These are phyloP conservation scores for Daldinia bambusicola DNA, from an alignment of 495 filamentous ascomycete genomes.

Conservation along the genomic window DNA sequence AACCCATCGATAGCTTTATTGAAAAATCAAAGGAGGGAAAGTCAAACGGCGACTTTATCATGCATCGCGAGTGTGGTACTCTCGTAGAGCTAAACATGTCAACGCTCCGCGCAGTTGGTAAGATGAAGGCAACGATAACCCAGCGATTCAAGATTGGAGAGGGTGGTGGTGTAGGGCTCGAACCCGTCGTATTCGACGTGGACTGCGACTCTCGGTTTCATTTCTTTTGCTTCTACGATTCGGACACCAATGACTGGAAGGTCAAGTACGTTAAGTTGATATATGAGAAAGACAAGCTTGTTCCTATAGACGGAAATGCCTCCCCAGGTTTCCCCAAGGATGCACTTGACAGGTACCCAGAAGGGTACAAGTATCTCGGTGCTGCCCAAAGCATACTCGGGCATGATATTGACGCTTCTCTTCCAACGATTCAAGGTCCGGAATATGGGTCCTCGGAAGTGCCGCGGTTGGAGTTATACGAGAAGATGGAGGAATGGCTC, in stretches of 20 bases:
- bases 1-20: constrained; percentile 67
- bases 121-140: constrained; percentile 77
- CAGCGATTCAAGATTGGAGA: constrained; percentile 65
- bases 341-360: constrained; percentile 61
- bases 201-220: constrained; percentile 72
- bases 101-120: constrained; percentile 67
- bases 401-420: constrained; percentile 53
- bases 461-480: constrained; percentile 55
- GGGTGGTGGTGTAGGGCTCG: constrained; percentile 42
- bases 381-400: constrained; percentile 58
- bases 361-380: constrained; percentile 68
- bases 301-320: constrained; percentile 64
- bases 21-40: constrained; percentile 68
- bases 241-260: constrained; percentile 59
- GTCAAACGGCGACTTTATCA: constrained; percentile 71
- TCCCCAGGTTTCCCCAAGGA: constrained; percentile 60
- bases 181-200: constrained; percentile 63
- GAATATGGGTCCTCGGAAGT: constrained; percentile 40
- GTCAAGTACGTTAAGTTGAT: constrained; percentile 70
- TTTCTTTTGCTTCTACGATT: constrained; percentile 66
- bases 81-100: constrained; percentile 63
- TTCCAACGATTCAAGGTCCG: constrained; percentile 50
- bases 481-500: constrained; percentile 59
- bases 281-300: constrained; percentile 76
- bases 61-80: constrained; percentile 71